These are phyloP conservation scores for Marasmius oreades DNA, from an alignment of 1,284 basidiomycete genomes.

Conservation along the genomic window DNA sequence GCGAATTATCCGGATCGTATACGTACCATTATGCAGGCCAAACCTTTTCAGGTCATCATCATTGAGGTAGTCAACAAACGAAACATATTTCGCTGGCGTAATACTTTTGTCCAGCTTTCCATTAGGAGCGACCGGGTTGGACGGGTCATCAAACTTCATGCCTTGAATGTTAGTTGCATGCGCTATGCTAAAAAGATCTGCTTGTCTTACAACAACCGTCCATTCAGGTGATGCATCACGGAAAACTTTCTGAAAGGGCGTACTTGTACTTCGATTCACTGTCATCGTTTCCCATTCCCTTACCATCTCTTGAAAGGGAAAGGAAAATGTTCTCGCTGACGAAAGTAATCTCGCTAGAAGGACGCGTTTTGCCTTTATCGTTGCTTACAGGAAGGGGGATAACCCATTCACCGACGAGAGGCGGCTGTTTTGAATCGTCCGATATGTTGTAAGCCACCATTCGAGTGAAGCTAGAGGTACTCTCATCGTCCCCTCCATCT, in stretches of 20 bases:
- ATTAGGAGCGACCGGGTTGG: slow-evolving; percentile 47
- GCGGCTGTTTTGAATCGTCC: slow-evolving; percentile 25
- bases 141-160: slow-evolving; percentile 52
- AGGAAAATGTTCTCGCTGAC: slow-evolving; percentile 52
- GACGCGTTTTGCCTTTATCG: slow-evolving; percentile 46
- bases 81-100: slow-evolving; percentile 51
- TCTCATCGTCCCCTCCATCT: slow-evolving; percentile 51
- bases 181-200: slow-evolving; percentile 56
- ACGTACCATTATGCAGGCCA: slow-evolving; percentile 53
- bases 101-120: slow-evolving; percentile 49
- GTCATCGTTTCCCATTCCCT: slow-evolving; percentile 55
- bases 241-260: slow-evolving; percentile 17
- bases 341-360: slow-evolving; percentile 57
- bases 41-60: slow-evolving; percentile 52
- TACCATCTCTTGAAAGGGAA: slow-evolving; percentile 55
- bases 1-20: not conserved
- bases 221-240: slow-evolving; percentile 1
- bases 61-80: slow-evolving; percentile 55
- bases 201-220: slow-evolving; percentile 32
- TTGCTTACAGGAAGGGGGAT: slow-evolving; percentile 54
- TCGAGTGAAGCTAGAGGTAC: slow-evolving; percentile 48
- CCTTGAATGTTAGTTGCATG: slow-evolving; percentile 61
- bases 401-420: slow-evolving; percentile 56
- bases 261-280: slow-evolving; percentile 56
- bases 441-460: slow-evolving; percentile 55